A percentile compares a stretch with the other conserved stretches of the same genome.
phyloP scores from a whole-genome alignment of 257 asterid genomes.

The Plantago elongata region DNA sequence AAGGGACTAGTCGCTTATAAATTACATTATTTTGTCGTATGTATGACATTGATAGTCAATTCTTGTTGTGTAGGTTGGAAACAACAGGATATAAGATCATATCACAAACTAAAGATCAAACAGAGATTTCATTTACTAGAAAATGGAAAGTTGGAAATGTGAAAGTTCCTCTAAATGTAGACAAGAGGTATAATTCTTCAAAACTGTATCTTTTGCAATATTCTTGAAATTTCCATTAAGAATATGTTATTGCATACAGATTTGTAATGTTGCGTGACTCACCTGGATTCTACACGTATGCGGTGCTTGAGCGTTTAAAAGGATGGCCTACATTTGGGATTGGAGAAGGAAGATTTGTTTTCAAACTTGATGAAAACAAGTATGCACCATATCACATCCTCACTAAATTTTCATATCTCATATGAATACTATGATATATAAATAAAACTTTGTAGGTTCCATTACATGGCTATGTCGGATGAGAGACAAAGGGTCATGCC shows the following conservation, averaged over 20 bases:
- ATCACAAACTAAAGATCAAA: too few species aligned
- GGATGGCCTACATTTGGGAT: constrained; percentile 42
- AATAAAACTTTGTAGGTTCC: constrained; percentile 30
- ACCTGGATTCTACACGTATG: constrained; percentile 50
- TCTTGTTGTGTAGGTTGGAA: too few species aligned
- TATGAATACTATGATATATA: too few species aligned
- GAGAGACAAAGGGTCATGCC: constrained; percentile 57
- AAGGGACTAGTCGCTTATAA: too few species aligned
- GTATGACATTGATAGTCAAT: too few species aligned
- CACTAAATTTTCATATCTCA: too few species aligned
- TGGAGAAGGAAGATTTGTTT: constrained; percentile 39
- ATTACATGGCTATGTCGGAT: constrained; percentile 58
- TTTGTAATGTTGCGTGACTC: constrained; percentile 37
- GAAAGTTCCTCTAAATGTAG: constrained; percentile 43
- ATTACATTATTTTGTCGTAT: too few species aligned
- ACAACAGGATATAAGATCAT: too few species aligned
- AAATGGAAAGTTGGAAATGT: constrained; percentile 28
- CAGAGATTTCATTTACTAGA: constrained; percentile 49
- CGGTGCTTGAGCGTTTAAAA: constrained; percentile 34
- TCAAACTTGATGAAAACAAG: constrained; percentile 36
- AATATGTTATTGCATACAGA: constrained; percentile 20
- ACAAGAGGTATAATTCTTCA: constrained; percentile 43
- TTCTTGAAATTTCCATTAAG: too few species aligned
- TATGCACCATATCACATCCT: not conserved
- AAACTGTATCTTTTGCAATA: too few species aligned